Base-by-base conservation (phyloP, 148 eudicot genomes). In the Vaccinium vitisidaea region DNA sequence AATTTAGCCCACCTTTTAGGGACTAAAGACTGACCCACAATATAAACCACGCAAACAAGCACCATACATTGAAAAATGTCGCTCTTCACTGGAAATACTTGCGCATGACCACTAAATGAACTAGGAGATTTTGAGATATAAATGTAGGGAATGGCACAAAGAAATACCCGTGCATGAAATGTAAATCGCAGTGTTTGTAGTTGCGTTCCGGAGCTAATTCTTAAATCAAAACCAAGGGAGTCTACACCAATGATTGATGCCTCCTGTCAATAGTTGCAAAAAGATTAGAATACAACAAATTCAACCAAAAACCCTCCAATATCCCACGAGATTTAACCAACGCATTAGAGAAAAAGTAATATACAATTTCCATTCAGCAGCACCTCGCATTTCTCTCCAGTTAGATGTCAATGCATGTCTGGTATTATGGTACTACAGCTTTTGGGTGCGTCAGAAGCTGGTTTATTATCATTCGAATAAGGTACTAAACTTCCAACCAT, bases 161-260 rank as follows among this genome's bases (percentile, higher is more conserved):
- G 30, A 48, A n/a, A 58, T 94, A 95, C 99, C 98, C 93, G 94
- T 73, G 92, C 89, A 59, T 83, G 89, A 77, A 97, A 97, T 63
- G 95, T 88, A 87, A 97, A 97, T 23, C 98, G 95, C 89, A 97
- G 75, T 85, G 99, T 97, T 87, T 95, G 98, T 50, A 95, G 88
- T 89, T 97, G 98, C 48, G 92, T 92, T 80, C 99, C 99, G 30
- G 98, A 93, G 90, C 99, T 95, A 83, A 93, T 91, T 88, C 99
- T 90, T 86, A 97, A 87, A 90, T 97, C 99, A 87, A 94, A 93
- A 52, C 99, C 99, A 84, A 93, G 96, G 88, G 95, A 86, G 91
- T 97, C 99, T 70, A 97, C 86, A 69, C 96, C 96, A 80, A 91
- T 92, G 67, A 97, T 90, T 75, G 97, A 88, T 85, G 93, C 97